Evolutionary conservation across 495 filamentous ascomycete genomes (phyloP), one percentile per base, ranked within the genome.

Genomic region (Daldinia childiae): DNA sequence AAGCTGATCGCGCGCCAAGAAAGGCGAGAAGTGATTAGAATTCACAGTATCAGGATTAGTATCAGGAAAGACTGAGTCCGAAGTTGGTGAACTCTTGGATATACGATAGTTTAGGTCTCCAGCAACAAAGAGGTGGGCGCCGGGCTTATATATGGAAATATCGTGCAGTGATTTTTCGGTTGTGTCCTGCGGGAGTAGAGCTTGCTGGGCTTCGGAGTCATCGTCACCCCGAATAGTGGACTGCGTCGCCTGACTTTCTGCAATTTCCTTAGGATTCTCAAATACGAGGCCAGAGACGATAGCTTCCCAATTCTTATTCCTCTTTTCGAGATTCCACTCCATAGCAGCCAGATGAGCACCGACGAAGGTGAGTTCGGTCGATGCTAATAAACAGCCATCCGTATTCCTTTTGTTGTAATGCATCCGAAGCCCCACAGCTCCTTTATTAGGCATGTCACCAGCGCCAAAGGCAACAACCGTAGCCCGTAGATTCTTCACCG

Each of bases 21-120:
- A 88, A n/a, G 77, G 62, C 3, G 83, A 77, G 59, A 83, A 83
- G 41, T 82, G 76, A 24, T 83, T 70, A 6, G 82, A 76, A 17
- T 84, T 83, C 34, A 80, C 74, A 0, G 88, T 48, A 48, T 48
- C 43, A 1, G 19, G 87, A 73, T 91, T 88, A 5, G 91, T 87
- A 27, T 79, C 80, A 12, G 86, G 86, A 69, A 90, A 96, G 0
- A 81, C 79, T 6, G 81, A 87, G 0, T 77, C 72, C 2, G 84
- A 78, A 0, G 76, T 69, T 0, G 95, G 95, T 0, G 84, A 76
- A 0, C 79, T 82, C 74, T 86, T 80, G 7, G 86, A 85, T 11
- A 94, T 94, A 71, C 95, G 91, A 81, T 99, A 99, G 82, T 99
- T 99, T 58, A 99, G 86, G 79, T 99, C 95, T 54, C 95, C 95